Base-by-base conservation (phyloP, 2,329 filamentous ascomycete species). In the Xylaria digitata region DNA sequence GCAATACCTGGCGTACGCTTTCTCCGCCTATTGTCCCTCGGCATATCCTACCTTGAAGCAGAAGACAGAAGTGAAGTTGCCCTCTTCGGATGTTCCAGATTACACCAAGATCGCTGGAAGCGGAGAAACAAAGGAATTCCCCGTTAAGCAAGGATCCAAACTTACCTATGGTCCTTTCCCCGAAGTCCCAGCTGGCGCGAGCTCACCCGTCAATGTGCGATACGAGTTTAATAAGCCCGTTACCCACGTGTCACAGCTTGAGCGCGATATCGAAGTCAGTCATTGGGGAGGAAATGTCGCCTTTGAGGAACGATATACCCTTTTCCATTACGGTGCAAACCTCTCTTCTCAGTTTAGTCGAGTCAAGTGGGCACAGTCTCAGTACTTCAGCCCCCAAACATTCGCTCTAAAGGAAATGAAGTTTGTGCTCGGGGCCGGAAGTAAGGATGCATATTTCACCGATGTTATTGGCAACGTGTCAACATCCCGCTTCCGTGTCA, bases 231-330 rank as follows among this genome's bases (percentile, higher is more conserved):
- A 92, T 71, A 96, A 95, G 81, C 95, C 96, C 13, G 84, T 99
- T 64, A 91, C 90, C 49, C 92, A 96, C 76, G 88, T 93, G 57
- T 89, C 89, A 40, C 84, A 88, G 17, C 84, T 99, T 66, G 93
- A 98, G 81, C 90, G 96, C 67, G 94, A 98, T 75, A 83, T 99
- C 70, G 96, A 99, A 80, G 91, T 99, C 74, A 97, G 93, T 78
- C 96, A 98, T 81, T 99, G 96, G 96, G 96, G 96, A 72, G 96
- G 96, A 69, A 99, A 99, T 78, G 82, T 98, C 61, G 96, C 96
- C 1, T 93, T 94, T 56, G 96, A 99, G 82, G 96, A 99, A 82
- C 89, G 93, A 65, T 97, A 97, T 82, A 93, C 91, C 80, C 85
- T 98, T 72, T 88, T 88, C 75, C 95, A 99, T 84, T 89, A 91